phyloP scores from a whole-genome alignment of 768 basidiomycete species.

The Grammothele lineata region DNA sequence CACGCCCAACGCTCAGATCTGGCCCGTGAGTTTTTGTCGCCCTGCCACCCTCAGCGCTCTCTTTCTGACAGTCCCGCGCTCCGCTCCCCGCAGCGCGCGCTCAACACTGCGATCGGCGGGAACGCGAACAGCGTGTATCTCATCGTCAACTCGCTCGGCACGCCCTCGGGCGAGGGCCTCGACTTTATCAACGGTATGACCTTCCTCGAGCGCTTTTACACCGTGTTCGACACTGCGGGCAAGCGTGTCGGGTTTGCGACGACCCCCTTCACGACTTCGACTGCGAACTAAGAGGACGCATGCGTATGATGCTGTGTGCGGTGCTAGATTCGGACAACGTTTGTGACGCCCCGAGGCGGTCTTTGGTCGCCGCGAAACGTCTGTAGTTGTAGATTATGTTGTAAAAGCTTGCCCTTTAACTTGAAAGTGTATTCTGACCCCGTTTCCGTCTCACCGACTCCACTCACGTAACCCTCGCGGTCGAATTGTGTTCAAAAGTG shows the following conservation, averaged over 20 bases:
- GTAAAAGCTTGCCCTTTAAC: too few relatives aligned
- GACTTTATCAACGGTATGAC: conserved; percentile 53
- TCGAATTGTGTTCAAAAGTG: too few relatives aligned
- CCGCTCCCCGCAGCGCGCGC: conserved; percentile 20
- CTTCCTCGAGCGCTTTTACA: conserved; percentile 63
- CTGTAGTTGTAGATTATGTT: too few relatives aligned
- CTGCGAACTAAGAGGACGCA: conserved; percentile 29
- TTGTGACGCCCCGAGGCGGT: too few relatives aligned
- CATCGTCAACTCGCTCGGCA: conserved; percentile 36
- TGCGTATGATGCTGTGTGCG: too few relatives aligned
- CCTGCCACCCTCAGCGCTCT: neutral
- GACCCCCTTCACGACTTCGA: conserved; percentile 44
- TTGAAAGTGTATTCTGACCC: too few relatives aligned
- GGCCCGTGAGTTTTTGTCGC: conserved; percentile 20
- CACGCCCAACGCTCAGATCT: conserved; percentile 31
- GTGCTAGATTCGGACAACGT: too few relatives aligned
- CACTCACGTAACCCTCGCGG: too few relatives aligned
- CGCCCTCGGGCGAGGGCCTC: conserved; percentile 39
- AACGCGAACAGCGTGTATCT: conserved; percentile 32
- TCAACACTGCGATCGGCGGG: conserved; percentile 44
- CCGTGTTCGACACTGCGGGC: conserved; percentile 59
- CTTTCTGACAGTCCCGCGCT: neutral
- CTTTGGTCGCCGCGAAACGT: too few relatives aligned
- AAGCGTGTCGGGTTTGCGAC: conserved; percentile 53
- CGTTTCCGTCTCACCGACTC: too few relatives aligned